Percentiles rank a stretch among this genome's conserved stretches.
These are phyloP conservation scores for Cyphellophora europaea DNA, from an alignment of 2,329 filamentous ascomycete species.

Conservation along the genomic window DNA sequence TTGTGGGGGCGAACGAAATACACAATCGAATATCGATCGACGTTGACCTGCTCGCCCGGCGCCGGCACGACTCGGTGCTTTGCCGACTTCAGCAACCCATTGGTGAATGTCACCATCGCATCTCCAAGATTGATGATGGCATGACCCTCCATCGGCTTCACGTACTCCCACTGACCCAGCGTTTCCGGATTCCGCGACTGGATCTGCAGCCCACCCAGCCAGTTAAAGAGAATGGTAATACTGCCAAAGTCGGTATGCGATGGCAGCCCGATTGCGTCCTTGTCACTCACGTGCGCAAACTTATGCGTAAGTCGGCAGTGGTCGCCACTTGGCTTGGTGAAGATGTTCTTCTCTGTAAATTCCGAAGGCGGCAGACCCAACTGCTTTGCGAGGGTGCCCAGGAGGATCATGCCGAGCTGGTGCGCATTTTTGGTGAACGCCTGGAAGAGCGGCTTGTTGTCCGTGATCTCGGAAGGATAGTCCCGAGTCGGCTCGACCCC, in stretches of 20 bases:
- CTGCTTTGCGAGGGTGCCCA: slow-evolving; percentile 13
- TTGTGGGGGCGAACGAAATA: slow-evolving; percentile 46
- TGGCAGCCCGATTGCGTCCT: slow-evolving; percentile 13
- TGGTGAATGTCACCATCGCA: slow-evolving; percentile 35
- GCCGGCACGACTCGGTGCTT: slow-evolving; percentile 43
- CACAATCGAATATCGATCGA: slow-evolving; percentile 42
- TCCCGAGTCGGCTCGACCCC: slow-evolving; percentile 2
- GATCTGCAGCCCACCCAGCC: slow-evolving; percentile 22
- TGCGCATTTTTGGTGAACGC: slow-evolving; percentile 12
- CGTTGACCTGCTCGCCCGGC: slow-evolving; percentile 37
- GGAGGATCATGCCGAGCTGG: slow-evolving; percentile 13
- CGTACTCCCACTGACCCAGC: slow-evolving; percentile 34
- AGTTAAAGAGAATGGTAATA: slow-evolving; percentile 24
- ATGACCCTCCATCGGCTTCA: slow-evolving; percentile 29
- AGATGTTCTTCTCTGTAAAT: slow-evolving; percentile 15
- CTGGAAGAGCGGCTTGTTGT: slow-evolving; percentile 4
- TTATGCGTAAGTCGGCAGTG: slow-evolving; percentile 37
- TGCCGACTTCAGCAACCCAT: slow-evolving; percentile 29
- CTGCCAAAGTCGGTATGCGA: slow-evolving; percentile 25
- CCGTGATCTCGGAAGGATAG: slow-evolving; percentile 1
- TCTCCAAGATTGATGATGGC: slow-evolving; percentile 25
- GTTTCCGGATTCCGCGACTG: slow-evolving; percentile 24
- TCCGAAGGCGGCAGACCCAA: slow-evolving; percentile 12
- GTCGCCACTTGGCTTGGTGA: slow-evolving; percentile 32
- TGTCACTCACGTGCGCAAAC: slow-evolving; percentile 15